Evolutionary conservation across 2,329 filamentous ascomycete genomes (phyloP).

Genomic region (Colletotrichum costaricense): DNA sequence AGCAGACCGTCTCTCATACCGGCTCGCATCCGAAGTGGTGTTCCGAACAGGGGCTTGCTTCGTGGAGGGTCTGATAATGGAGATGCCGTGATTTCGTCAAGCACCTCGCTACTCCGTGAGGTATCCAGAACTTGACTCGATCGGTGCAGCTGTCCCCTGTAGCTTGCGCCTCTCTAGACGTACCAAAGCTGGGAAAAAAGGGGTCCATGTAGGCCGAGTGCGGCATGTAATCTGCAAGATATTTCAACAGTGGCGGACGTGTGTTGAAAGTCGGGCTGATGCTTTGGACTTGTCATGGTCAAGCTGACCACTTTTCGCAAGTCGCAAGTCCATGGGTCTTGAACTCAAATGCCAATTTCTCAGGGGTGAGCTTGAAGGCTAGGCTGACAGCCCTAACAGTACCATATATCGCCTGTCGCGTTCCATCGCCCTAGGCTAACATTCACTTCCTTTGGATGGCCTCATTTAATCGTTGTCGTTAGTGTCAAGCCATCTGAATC

Average conservation of each 20-base stretch:
- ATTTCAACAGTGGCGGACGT: neutral
- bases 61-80: neutral
- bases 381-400: neutral
- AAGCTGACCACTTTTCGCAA: neutral
- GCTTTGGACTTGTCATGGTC: neutral
- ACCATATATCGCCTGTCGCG: neutral
- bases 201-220: neutral
- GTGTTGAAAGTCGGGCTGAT: neutral
- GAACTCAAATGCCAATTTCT: neutral
- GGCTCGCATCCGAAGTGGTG: conserved; percentile 8
- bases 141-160: neutral
- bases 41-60: neutral
- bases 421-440: neutral
- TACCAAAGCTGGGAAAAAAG: neutral
- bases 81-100: neutral
- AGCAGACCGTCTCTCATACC: conserved; percentile 2
- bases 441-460: neutral
- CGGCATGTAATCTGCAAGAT: neutral
- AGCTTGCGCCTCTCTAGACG: neutral
- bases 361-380: neutral
- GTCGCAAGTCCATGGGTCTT: neutral
- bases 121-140: neutral
- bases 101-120: neutral
- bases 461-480: neutral
- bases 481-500: neutral